These are phyloP conservation scores for Aureobasidium sp. DNA, from an alignment of 2,329 filamentous ascomycete species.

Conservation along the genomic window DNA sequence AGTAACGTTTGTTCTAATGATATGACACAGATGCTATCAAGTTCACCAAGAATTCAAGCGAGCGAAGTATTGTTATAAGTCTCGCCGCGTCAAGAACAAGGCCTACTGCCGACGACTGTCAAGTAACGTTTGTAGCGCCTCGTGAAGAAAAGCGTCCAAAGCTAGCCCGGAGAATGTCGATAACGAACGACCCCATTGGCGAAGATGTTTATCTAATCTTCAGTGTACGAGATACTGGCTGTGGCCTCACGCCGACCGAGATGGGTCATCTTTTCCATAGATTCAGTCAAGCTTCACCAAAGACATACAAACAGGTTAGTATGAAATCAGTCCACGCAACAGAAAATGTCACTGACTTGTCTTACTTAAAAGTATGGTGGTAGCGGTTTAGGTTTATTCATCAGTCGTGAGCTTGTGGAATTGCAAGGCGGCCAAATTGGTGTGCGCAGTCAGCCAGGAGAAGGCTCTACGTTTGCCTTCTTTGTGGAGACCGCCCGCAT, in stretches of 20 bases:
- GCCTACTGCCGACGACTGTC: constrained; percentile 24
- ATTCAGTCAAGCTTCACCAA: constrained; percentile 35
- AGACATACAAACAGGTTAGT: constrained; percentile 21
- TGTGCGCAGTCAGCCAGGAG: constrained; percentile 47
- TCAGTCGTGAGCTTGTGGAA: constrained; percentile 56
- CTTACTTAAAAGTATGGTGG: constrained; percentile 53
- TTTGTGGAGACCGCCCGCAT: constrained; percentile 44
- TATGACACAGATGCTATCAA: constrained; percentile 33
- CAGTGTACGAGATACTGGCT: constrained; percentile 27
- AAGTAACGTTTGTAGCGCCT: constrained; percentile 24
- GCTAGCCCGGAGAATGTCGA: neutral
- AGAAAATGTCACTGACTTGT: neutral
- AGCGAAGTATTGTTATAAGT: constrained; percentile 29
- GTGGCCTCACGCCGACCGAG: constrained; percentile 26
- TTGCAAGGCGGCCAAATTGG: constrained; percentile 54
- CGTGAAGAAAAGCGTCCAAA: constrained; percentile 12
- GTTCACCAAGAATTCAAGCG: constrained; percentile 28
- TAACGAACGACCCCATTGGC: constrained; percentile 15
- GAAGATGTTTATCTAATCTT: constrained; percentile 28
- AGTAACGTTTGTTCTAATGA: constrained; percentile 25
- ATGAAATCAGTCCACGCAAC: constrained; percentile 44
- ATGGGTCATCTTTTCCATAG: constrained; percentile 50
- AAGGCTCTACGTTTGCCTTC: constrained; percentile 57
- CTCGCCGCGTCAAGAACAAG: constrained; percentile 26
- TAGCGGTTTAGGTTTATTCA: constrained; percentile 59